phyloP scores from a whole-genome alignment of 2,329 filamentous ascomycete species.

The Phialocephala sp. region DNA sequence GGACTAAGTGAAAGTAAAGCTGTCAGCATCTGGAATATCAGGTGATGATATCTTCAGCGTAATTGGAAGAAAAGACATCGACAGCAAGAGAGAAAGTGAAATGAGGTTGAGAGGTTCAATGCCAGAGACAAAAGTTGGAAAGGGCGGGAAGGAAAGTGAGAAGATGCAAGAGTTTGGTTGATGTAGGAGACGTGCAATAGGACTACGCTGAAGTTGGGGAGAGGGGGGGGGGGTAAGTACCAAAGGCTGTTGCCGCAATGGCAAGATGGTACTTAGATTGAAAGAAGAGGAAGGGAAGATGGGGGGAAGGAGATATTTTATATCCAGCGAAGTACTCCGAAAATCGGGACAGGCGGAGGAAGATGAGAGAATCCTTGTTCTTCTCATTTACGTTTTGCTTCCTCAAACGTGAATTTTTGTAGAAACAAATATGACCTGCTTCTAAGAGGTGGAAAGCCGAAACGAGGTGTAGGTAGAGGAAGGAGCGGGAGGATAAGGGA shows the following conservation, averaged over 20 bases:
- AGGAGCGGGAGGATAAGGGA: not conserved
- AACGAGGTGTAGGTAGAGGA: not conserved
- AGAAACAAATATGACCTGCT: too few species aligned
- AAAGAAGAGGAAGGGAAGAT: not conserved
- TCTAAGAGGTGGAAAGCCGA: not conserved
- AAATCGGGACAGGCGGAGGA: not conserved
- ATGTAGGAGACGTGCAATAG: not conserved
- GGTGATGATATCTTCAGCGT: not conserved
- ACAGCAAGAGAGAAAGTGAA: not conserved
- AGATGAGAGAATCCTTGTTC: too few species aligned
- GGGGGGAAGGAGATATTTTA: not conserved
- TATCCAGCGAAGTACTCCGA: not conserved
- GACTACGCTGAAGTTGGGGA: not conserved
- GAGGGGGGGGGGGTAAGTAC: not conserved
- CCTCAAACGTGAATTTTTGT: too few species aligned
- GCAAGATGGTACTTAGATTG: conserved; percentile 1
- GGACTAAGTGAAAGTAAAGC: not conserved
- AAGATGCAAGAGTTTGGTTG: not conserved
- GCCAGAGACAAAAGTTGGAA: not conserved
- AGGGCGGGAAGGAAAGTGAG: not conserved
- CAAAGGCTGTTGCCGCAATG: not conserved
- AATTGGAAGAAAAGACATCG: not conserved
- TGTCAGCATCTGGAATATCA: not conserved
- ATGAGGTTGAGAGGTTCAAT: not conserved
- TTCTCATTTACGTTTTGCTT: too few species aligned